Base-by-base conservation (phyloP, 768 basidiomycete genomes). In the Tulasnella sp. region DNA sequence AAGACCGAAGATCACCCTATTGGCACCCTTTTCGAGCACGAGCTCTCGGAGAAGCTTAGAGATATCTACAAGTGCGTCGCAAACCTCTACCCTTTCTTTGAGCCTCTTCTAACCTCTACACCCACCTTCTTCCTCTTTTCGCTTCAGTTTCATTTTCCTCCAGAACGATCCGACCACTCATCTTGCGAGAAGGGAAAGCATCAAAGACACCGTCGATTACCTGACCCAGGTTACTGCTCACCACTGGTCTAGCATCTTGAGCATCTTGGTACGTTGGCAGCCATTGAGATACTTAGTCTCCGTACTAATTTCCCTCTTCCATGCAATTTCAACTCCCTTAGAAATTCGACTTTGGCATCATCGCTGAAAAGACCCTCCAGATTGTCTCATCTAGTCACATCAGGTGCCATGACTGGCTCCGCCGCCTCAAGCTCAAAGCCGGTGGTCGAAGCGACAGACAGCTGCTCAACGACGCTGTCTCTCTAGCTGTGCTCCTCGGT, bases 281-380 rank as follows among this genome's bases (percentile, higher is more conserved):
- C 0, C 29, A 35, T 13, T 70, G n/a, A 2, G 23, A 5, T n/a
- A 23, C 37, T 39, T 11, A n/a, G 1, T 5, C 6, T 83, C 92
- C 10, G 84, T 87, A 26, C 85, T 87, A 46, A 75, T 11, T 73
- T 29, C 11, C 26, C 20, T 44, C 85, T 94, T 94, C 85, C n/a
- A 94, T 93, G 7, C 26, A 13, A 2, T 26, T 23, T 26, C 57
- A 26, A 48, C 46, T 20, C 82, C 94, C 93, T 83, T 94, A 93
- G 84, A 91, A 93, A 86, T 94, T 93, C 93, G 94, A 94, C 86
- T 94, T 93, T 80, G 94, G 85, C 18, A 82, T 91, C 37, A 82
- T 91, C 32, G 26, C n/a, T 18, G 87, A 84, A 23, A 85, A 87
- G 1, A 81, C 93, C 85, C 91, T 90, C 55, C 94, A 83, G 81